Percentiles rank a stretch among this genome's conserved stretches.
Conservation (phyloP, 2,329 filamentous ascomycete genomes). For the Aspergillus vadensis region DNA sequence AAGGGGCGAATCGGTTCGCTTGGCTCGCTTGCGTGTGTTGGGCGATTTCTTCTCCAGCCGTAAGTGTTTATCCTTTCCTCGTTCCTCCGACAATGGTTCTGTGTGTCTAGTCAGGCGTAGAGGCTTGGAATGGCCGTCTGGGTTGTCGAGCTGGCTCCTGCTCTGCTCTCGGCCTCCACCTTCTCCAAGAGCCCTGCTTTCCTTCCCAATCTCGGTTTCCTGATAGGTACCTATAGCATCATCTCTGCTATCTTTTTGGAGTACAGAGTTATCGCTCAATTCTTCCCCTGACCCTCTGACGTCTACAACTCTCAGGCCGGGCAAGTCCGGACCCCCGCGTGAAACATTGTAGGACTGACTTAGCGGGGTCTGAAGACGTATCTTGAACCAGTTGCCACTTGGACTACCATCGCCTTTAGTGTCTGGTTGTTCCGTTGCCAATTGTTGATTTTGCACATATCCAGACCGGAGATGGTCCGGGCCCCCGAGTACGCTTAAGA, state of each 20-base stretch:
- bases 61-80: not conserved
- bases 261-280: not conserved
- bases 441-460: not conserved
- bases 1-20: not conserved
- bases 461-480: not conserved
- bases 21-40: conserved; percentile 10
- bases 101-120: not conserved
- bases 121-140: not conserved
- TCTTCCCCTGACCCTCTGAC: not conserved
- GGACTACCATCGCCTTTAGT: conserved; percentile 11
- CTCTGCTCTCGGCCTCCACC: not conserved
- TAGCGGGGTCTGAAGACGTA: conserved; percentile 19
- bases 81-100: not conserved
- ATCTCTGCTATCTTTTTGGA: no score
- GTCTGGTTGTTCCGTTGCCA: not conserved
- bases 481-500: not conserved
- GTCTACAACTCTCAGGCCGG: not conserved
- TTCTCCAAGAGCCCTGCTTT: not conserved
- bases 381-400: conserved; percentile 16
- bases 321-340: not conserved
- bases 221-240: no score
- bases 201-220: not conserved
- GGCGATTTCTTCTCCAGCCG: not conserved
- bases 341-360: conserved; percentile 13
- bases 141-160: not conserved